Conservation (phyloP, 805 yeast species). For the Sungouiella blattae region DNA sequence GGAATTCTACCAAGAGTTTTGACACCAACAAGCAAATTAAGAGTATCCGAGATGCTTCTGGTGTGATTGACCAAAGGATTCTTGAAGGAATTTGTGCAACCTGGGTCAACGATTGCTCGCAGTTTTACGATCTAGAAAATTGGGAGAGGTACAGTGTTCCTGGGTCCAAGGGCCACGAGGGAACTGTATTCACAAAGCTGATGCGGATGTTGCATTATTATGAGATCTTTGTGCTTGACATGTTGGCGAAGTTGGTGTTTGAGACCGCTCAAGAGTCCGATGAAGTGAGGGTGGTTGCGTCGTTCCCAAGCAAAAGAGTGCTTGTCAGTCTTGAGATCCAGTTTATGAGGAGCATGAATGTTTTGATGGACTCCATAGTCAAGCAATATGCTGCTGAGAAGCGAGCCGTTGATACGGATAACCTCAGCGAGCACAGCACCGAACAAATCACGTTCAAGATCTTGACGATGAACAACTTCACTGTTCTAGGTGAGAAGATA, state of each 20-base stretch:
- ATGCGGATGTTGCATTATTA: slow-evolving; percentile 35
- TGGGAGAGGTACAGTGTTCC: slow-evolving; percentile 30
- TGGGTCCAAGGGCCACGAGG: slow-evolving; percentile 13
- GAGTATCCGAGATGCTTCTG: slow-evolving; percentile 28
- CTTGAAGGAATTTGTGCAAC: slow-evolving; percentile 41
- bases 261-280: slow-evolving; percentile 13
- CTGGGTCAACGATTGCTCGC: slow-evolving; percentile 45
- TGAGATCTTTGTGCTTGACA: slow-evolving; percentile 30
- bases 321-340: slow-evolving; percentile 43
- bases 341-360: slow-evolving; percentile 41
- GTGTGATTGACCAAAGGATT: slow-evolving; percentile 33
- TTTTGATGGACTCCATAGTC: slow-evolving; percentile 39
- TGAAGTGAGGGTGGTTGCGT: slow-evolving; percentile 29
- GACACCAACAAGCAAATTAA: slow-evolving; percentile 39
- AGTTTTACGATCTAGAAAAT: slow-evolving; percentile 40
- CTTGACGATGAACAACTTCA: slow-evolving; percentile 43
- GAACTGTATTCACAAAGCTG: slow-evolving; percentile 29
- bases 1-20: slow-evolving; percentile 27
- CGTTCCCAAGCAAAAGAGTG: slow-evolving; percentile 38
- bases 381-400: slow-evolving; percentile 29
- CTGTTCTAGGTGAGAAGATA: slow-evolving; percentile 27
- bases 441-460: slow-evolving; percentile 33
- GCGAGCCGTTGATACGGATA: slow-evolving; percentile 8
- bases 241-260: slow-evolving; percentile 26
- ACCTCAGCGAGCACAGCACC: slow-evolving; percentile 11